Conservation (phyloP, 2,329 filamentous ascomycete genomes). For the Westerdykella sp. region DNA sequence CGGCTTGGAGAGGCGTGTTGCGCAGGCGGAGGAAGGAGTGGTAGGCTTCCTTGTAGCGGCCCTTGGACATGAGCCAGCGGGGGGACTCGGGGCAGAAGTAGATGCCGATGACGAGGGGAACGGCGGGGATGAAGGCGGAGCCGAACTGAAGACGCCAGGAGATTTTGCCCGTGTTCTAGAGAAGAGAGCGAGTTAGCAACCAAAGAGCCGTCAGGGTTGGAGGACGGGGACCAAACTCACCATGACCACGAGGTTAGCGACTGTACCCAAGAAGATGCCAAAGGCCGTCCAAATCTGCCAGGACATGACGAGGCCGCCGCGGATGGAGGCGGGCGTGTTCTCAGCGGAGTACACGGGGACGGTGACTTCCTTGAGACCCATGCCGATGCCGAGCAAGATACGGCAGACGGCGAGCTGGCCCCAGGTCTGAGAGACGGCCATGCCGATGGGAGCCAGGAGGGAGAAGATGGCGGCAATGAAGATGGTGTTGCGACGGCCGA, state of each 20-base stretch:
- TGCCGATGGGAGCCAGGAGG: conserved; percentile 32
- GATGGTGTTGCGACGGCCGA: conserved; percentile 30
- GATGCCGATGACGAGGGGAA: conserved; percentile 35
- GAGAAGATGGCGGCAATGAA: conserved; percentile 32
- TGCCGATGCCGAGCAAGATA: conserved; percentile 29
- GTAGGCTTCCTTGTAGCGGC: conserved; percentile 21
- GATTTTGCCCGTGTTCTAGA: conserved; percentile 28
- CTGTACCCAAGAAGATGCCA: conserved; percentile 43
- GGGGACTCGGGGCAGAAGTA: conserved; percentile 40
- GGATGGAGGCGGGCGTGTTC: conserved; percentile 43
- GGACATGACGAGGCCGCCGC: conserved; percentile 44
- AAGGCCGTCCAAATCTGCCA: conserved; percentile 43
- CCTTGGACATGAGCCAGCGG: conserved; percentile 22
- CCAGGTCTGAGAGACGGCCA: conserved; percentile 35
- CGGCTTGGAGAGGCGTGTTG: conserved; percentile 25
- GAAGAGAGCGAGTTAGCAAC: not conserved
- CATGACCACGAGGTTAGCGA: conserved; percentile 38
- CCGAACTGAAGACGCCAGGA: conserved; percentile 39
- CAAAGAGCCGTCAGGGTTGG: not conserved
- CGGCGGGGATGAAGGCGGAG: conserved; percentile 36
- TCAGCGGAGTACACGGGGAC: conserved; percentile 45
- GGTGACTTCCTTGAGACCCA: conserved; percentile 43
- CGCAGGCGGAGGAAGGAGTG: conserved; percentile 24
- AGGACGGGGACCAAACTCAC: conserved; percentile 7
- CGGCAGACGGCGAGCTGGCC: conserved; percentile 36